A percentile compares a stretch with the other conserved stretches of the same genome.
These are phyloP conservation scores for Flaveria trinervia DNA, from an alignment of 129 eudicot species.

Conservation along the genomic window DNA sequence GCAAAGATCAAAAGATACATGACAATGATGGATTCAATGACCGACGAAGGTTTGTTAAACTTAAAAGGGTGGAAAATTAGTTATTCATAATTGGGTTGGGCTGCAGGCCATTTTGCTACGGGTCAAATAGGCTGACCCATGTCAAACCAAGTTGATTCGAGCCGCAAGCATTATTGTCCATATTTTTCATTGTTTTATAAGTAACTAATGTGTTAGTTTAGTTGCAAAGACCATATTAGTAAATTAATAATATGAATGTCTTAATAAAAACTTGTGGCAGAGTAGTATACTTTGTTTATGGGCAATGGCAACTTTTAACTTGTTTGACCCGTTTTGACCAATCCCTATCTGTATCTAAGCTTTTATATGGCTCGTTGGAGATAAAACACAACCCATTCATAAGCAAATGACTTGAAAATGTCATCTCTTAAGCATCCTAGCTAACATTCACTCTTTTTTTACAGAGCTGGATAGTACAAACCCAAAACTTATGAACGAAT, in stretches of 20 bases:
- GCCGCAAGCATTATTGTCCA: no score
- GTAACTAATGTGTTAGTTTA: no score
- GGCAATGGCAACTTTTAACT: no score
- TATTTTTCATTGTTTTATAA: no score
- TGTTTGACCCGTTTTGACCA: no score
- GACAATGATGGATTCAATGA: constrained; percentile 99
- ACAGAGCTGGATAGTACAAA: constrained; percentile 91
- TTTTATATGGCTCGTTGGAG: no score
- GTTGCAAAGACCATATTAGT: no score
- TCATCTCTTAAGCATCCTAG: not conserved
- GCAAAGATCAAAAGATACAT: constrained; percentile 94
- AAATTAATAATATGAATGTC: no score
- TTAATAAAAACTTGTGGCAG: no score
- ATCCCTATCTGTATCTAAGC: no score
- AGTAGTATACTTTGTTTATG: no score
- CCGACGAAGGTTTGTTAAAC: constrained; percentile 71
- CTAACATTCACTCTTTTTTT: not conserved
- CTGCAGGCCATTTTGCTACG: not conserved
- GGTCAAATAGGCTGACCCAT: not conserved
- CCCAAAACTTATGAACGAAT: constrained; percentile 83
- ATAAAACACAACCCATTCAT: not conserved
- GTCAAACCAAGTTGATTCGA: not conserved
- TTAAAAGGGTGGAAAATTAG: not conserved
- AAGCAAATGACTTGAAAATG: not conserved
- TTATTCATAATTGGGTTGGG: not conserved